Percentiles rank a stretch among this genome's conserved stretches.
phyloP scores from a whole-genome alignment of 768 basidiomycete species.

The Crassisporium funariophilum region DNA sequence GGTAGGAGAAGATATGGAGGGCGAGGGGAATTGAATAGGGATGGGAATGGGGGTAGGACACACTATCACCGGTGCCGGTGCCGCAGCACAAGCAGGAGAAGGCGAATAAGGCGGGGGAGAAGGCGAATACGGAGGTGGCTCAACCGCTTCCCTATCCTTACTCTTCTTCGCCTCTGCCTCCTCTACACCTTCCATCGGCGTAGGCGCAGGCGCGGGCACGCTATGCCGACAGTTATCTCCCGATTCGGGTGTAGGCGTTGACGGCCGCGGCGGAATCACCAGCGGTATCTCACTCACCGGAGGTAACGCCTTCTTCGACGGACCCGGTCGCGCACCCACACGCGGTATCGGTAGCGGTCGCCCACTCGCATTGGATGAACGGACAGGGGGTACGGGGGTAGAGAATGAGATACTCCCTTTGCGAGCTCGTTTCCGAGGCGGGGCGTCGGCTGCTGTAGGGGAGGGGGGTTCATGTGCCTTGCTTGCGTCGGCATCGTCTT shows the following conservation, averaged over 20 bases:
- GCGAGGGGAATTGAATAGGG: slow-evolving; percentile 2
- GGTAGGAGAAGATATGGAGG: neutral
- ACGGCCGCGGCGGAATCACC: neutral
- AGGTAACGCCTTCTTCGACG: neutral
- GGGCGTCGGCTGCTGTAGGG: neutral
- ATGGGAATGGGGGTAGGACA: neutral
- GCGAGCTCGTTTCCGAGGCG: slow-evolving; percentile 2
- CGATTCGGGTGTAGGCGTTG: slow-evolving; percentile 4
- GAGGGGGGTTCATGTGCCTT: neutral
- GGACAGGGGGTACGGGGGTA: neutral
- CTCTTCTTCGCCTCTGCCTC: neutral
- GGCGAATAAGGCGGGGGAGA: slow-evolving; percentile 14
- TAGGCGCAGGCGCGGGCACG: neutral
- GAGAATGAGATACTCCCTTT: slow-evolving; percentile 1
- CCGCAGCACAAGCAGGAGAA: neutral
- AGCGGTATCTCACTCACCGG: neutral
- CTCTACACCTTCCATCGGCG: neutral
- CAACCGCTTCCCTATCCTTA: neutral
- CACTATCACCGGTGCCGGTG: neutral
- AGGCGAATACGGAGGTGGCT: slow-evolving; percentile 9
- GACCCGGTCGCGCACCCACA: neutral
- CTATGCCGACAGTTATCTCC: neutral
- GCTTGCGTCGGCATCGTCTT: neutral
- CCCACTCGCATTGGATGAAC: neutral
- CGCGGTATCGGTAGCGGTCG: too few species aligned